Evolutionary conservation across 306 rosid species (phyloP).

Genomic region (Calophaca sinica): DNA sequence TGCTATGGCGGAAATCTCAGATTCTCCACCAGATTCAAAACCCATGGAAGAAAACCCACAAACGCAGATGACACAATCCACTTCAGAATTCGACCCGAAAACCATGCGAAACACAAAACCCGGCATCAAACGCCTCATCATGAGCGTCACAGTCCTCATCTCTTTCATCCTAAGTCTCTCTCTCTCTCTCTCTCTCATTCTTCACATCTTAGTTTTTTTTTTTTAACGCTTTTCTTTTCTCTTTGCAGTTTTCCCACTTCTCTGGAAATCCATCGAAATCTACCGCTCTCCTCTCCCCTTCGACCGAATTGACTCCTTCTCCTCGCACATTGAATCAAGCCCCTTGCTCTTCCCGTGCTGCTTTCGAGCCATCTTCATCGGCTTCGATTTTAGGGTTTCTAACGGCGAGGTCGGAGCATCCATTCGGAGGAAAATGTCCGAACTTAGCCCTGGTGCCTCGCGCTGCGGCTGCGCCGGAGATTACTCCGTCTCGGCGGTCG

Average conservation of each 20-base stretch:
- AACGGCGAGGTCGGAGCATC: conserved; percentile 48
- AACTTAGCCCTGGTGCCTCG: conserved; percentile 47
- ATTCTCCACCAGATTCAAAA: conserved; percentile 34
- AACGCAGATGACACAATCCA: conserved; percentile 37
- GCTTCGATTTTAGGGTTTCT: conserved; percentile 59
- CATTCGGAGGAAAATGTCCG: conserved; percentile 54
- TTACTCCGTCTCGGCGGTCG: conserved; percentile 50
- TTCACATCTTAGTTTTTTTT: conserved; percentile 4
- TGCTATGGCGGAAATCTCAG: conserved; percentile 73
- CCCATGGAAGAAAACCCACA: conserved; percentile 9
- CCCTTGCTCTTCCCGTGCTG: conserved; percentile 76
- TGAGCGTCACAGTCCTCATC: conserved; percentile 72
- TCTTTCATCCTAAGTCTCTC: conserved; percentile 76
- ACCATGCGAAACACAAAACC: conserved; percentile 81
- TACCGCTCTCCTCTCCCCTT: conserved; percentile 91
- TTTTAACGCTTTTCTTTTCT: neutral
- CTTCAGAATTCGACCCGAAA: conserved; percentile 53
- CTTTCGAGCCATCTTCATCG: conserved; percentile 72
- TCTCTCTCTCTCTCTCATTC: neutral
- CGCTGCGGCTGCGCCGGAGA: conserved; percentile 61
- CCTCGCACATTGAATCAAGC: conserved; percentile 65
- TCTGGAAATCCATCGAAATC: conserved; percentile 92
- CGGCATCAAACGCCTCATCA: conserved; percentile 78
- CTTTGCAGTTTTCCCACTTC: conserved; percentile 67
- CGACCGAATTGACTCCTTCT: conserved; percentile 68